A percentile compares a stretch with the other conserved stretches of the same genome.
These are phyloP conservation scores for Trypanosoma brucei DNA, from an alignment of 208 protist species.

Conservation along the genomic window DNA sequence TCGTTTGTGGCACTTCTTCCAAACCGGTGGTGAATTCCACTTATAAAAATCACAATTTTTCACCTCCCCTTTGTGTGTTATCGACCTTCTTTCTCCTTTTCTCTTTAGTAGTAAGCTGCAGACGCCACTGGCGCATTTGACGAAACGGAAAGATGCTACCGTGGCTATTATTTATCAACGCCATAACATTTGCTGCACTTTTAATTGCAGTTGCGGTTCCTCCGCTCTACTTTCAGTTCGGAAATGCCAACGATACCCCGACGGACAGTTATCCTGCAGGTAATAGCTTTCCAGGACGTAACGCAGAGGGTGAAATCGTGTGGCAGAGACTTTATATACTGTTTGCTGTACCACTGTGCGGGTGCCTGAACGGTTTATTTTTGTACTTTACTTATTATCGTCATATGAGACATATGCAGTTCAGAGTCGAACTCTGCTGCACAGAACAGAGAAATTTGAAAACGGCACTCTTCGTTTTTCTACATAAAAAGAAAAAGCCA, in stretches of 20 bases:
- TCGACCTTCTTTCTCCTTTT: too few relatives aligned
- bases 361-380: slow-evolving; percentile 36
- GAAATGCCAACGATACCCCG: too few relatives aligned
- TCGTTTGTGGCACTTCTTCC: slow-evolving; percentile 2
- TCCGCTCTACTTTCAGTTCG: too few relatives aligned
- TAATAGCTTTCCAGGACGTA: slow-evolving; percentile 31
- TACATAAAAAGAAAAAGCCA: background rate
- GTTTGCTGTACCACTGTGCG: slow-evolving; percentile 54
- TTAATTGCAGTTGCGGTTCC: too few relatives aligned
- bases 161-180: too few relatives aligned
- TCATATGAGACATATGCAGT: slow-evolving; percentile 56
- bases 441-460: slow-evolving; percentile 7
- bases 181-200: too few relatives aligned
- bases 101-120: too few relatives aligned
- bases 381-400: slow-evolving; percentile 81
- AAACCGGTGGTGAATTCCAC: too few relatives aligned
- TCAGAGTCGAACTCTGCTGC: slow-evolving; percentile 44
- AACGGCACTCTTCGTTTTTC: background rate
- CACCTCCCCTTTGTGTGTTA: too few relatives aligned
- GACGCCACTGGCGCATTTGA: too few relatives aligned
- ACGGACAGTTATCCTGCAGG: slow-evolving; percentile 26
- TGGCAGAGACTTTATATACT: slow-evolving; percentile 77
- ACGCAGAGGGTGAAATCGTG: slow-evolving; percentile 33
- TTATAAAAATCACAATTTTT: too few relatives aligned
- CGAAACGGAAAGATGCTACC: too few relatives aligned